Base-by-base conservation (phyloP, 345 rosid genomes). In the Arabis alpina region DNA sequence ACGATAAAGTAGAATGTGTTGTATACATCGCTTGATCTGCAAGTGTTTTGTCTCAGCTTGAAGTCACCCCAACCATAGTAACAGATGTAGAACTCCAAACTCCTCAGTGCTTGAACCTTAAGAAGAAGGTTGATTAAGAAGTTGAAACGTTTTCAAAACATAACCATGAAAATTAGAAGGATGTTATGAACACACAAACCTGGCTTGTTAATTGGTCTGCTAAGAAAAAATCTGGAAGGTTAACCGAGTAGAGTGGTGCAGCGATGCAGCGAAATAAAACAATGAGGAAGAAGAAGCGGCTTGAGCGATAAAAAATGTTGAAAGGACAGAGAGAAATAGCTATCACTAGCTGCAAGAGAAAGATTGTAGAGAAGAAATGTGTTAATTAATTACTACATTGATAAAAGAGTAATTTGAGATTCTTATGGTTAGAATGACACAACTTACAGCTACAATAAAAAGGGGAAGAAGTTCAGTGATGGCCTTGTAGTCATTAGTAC, bases 131-230 rank as follows among this genome's bases (percentile, higher is more conserved):
- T 13, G 23, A 8, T 32, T 11, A 59, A 2, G 28, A 24, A 61
- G 2, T 8, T 42, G 19, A 2, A 12, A 27, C 44, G 8, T 59
- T 16, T 41, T 47, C 12, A 30, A 61, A 56, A 45, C 54, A 40
- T 62, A 13, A 24, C 5, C 14, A 14, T 45, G 39, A 13, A 2
- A 3, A 34, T 37, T 39, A 8, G 8, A 16, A 12, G 40, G 49
- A 32, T 32, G 37, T 40, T 30, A 47, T 6, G 32, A 47, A 10
- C 30, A 40, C 7, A 62, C 82, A 39, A 32, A 89, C 90, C 86
- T 87, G 90, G 76, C 92, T 87, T 44, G 92, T 87, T 10, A 89
- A 36, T 25, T 89, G 85, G 68, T 85, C 92, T 12, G 88, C 96
- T 70, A 87, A 82, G 84, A 87, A 82, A 73, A 85, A 87, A 77